Evolutionary conservation across 495 filamentous ascomycete genomes (phyloP).

Genomic region (Xylaria grammica): DNA sequence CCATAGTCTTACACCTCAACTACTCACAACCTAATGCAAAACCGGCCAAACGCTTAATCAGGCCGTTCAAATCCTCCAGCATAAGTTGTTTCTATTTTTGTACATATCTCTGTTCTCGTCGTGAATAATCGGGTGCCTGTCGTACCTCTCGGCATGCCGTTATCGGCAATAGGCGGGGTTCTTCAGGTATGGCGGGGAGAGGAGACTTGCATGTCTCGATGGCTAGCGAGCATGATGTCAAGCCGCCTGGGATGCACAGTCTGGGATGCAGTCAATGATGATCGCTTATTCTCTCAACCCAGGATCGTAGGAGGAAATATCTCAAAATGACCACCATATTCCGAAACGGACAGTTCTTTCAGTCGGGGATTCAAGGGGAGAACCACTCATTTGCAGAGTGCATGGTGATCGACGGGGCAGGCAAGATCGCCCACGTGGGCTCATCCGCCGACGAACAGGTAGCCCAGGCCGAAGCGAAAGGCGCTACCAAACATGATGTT

Average conservation of each 20-base stretch:
- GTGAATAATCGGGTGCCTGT: background rate
- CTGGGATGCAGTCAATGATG: background rate
- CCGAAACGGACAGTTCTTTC: slow-evolving; percentile 53
- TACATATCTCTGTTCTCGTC: background rate
- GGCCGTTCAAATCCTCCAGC: background rate
- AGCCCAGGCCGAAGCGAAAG: slow-evolving; percentile 34
- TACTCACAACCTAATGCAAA: background rate
- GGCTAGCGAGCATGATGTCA: background rate
- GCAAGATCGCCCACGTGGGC: slow-evolving; percentile 51
- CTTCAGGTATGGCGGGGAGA: background rate
- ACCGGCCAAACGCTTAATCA: background rate
- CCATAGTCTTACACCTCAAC: background rate
- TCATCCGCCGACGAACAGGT: slow-evolving; percentile 39
- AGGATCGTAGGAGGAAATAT: background rate
- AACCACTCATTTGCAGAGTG: slow-evolving; percentile 32
- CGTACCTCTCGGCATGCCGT: slow-evolving; percentile 19
- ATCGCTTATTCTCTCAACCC: background rate
- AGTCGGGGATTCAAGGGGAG: slow-evolving; percentile 28
- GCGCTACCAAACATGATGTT: slow-evolving; percentile 50
- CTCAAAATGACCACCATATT: slow-evolving; percentile 48
- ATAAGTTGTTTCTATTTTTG: background rate
- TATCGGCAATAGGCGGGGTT: slow-evolving; percentile 21
- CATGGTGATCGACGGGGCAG: slow-evolving; percentile 38
- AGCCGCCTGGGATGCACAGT: background rate
- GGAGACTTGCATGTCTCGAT: background rate